phyloP scores from a whole-genome alignment of 2,329 filamentous ascomycete genomes.

The Fusarium coffeatum region DNA sequence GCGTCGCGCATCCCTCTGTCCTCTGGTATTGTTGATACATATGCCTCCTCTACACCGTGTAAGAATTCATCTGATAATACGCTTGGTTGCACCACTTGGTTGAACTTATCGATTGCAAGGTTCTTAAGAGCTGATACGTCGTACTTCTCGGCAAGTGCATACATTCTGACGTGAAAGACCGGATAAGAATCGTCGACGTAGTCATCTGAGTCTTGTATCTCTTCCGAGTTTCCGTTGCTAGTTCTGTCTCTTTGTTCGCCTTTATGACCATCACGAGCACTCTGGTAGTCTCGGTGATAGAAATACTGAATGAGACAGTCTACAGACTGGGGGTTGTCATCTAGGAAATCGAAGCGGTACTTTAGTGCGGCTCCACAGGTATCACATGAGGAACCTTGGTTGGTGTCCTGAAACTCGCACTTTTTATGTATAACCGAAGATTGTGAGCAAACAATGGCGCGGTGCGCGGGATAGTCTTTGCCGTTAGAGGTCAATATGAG shows the following conservation, averaged over 20 bases:
- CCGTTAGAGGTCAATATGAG: not conserved
- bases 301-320: not conserved
- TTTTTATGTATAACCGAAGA: not conserved
- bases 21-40: not conserved
- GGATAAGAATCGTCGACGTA: not conserved
- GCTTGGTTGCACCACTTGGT: not conserved
- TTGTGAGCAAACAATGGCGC: not conserved
- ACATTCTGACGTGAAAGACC: not conserved
- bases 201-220: not conserved
- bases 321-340: not conserved
- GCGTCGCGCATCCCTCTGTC: not conserved
- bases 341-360: not conserved
- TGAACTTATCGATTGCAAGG: not conserved
- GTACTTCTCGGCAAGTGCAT: not conserved
- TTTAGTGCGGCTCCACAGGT: not conserved
- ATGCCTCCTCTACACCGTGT: not conserved
- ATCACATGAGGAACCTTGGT: not conserved
- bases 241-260: not conserved
- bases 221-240: not conserved
- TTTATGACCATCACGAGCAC: not conserved
- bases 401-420: not conserved
- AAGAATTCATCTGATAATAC: not conserved
- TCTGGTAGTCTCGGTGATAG: not conserved
- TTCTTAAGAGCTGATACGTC: not conserved
- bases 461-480: not conserved